Percentiles rank a stretch among this genome's conserved stretches.
These are phyloP conservation scores for Magnusiomyces tetraspermus DNA, from an alignment of 1,139 yeast genomes.

Conservation along the genomic window DNA sequence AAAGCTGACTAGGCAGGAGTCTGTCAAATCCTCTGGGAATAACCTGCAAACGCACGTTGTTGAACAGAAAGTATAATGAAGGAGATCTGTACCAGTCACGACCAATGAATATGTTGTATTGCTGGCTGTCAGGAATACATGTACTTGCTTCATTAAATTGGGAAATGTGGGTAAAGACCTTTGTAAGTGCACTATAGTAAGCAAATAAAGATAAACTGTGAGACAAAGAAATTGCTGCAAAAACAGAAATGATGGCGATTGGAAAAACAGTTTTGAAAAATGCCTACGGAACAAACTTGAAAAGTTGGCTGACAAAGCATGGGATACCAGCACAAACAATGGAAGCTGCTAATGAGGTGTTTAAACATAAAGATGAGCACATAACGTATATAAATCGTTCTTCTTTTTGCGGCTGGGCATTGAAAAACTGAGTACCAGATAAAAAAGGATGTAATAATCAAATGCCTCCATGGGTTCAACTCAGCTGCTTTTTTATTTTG, in stretches of 20 bases:
- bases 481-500: too few species aligned
- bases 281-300: not conserved
- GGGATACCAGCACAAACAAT: constrained; percentile 1
- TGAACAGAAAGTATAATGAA: constrained; percentile 69
- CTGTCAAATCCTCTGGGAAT: constrained; percentile 78
- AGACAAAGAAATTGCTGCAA: constrained; percentile 19
- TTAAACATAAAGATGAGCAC: constrained; percentile 56
- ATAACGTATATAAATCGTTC: constrained; percentile 85
- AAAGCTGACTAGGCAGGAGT: constrained; percentile 77
- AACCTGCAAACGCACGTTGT: constrained; percentile 47
- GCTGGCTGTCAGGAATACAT: not conserved
- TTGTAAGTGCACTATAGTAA: constrained; percentile 33
- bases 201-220: constrained; percentile 29
- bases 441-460: constrained; percentile 36
- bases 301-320: constrained; percentile 1
- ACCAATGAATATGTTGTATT: constrained; percentile 57
- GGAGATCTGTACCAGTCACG: constrained; percentile 95
- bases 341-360: constrained; percentile 19
- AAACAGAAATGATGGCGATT: not conserved
- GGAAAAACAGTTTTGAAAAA: not conserved
- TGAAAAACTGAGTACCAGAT: constrained; percentile 61
- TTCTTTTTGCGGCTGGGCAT: constrained; percentile 81
- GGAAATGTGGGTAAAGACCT: constrained; percentile 22
- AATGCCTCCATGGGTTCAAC: constrained; percentile 3
- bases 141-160: constrained; percentile 1